A percentile compares a stretch with the other conserved stretches of the same genome.
These are phyloP conservation scores for Spinacia oleracea DNA, from an alignment of 179 eudicot genomes.

Conservation along the genomic window DNA sequence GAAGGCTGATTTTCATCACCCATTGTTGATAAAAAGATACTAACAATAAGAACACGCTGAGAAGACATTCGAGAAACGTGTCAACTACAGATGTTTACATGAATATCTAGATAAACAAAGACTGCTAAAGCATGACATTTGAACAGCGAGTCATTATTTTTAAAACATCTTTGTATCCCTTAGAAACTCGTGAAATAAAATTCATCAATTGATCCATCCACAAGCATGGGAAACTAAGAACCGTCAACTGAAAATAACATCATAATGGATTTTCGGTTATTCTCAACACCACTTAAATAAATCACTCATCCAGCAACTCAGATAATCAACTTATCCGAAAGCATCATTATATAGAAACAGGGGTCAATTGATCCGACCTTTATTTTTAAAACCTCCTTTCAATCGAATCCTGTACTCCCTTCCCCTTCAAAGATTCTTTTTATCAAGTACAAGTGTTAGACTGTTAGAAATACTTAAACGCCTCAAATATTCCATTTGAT, in stretches of 20 bases:
- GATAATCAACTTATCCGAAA: neutral
- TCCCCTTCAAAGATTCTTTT: neutral
- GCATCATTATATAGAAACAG: neutral
- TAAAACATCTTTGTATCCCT: neutral
- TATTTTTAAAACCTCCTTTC: no score
- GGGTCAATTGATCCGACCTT: no score
- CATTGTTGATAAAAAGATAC: slow-evolving; percentile 19
- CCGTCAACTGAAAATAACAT: neutral
- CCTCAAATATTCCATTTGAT: neutral
- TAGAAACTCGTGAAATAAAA: neutral
- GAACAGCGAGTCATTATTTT: neutral
- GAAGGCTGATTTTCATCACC: slow-evolving; percentile 53
- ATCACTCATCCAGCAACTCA: neutral
- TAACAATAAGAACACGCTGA: slow-evolving; percentile 14
- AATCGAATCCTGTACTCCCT: neutral
- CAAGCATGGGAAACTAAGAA: neutral
- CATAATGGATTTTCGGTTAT: neutral
- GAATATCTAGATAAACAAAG: neutral
- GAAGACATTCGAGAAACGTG: slow-evolving; percentile 9
- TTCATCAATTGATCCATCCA: neutral
- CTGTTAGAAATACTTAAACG: neutral
- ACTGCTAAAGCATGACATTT: neutral
- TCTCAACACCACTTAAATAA: neutral
- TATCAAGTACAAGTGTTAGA: neutral
- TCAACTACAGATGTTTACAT: slow-evolving; percentile 20